Base-by-base conservation (phyloP, 106 monocot species). In the Amphibolis antarctica region DNA sequence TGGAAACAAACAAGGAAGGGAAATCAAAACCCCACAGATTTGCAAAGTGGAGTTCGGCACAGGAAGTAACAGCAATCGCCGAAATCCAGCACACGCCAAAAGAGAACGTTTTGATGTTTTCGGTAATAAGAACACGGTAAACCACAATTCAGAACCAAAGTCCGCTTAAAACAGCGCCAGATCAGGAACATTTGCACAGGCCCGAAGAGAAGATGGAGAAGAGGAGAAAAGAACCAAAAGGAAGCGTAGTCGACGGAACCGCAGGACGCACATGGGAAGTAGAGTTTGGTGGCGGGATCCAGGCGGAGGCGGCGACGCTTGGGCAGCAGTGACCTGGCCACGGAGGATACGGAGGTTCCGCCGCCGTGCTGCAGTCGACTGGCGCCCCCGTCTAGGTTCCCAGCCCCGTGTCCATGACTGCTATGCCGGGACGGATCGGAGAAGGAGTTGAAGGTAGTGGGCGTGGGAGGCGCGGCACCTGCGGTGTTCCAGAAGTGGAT, bases 231-330 rank as follows among this genome's bases (percentile, higher is more conserved):
- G 0, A 23, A 23, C 3, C 18, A 63, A 3, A 13, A 17, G 46
- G 14, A 46, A 46, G 14, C 46, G 12, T 14, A 46, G 14, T 46
- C 14, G 9, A 49, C 1, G 24, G 24, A 52, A 36, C 2, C 17
- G 45, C 42, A 15, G 14, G 12, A 65, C 88, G 83, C 62, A 93
- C 93, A 89, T 27, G 93, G 88, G 53, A 93, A 93, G 73, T 93
- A 93, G 59, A 93, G 88, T 68, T 93, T 93, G 69, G 42, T 79
- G 11, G 79, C 51, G 10, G 93, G 93, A 81, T 93, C 93, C 43
- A 93, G 85, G 30, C 83, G 73, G 3, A 93, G 80, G 29, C 84
- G 68, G 46, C 83, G 80, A 15, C 83, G 65, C 10, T 65, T 74
- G 0, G 81, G 93, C 28, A 93, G 72, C 68, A 93, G 69, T 44